phyloP scores from a whole-genome alignment of 805 yeast species.

The Candida pini region DNA sequence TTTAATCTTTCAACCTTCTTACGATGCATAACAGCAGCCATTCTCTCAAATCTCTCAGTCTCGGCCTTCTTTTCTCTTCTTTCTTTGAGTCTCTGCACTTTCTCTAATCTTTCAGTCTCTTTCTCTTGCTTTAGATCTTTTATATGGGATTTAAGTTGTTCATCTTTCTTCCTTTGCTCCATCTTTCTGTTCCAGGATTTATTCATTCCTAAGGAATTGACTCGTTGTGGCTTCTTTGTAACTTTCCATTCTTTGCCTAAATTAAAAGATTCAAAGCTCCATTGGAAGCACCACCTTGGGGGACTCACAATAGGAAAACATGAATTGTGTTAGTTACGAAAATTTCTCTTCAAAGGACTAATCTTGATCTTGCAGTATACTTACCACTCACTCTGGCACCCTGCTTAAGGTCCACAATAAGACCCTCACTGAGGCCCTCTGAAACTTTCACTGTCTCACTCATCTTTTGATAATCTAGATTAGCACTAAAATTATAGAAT shows the following conservation, averaged over 20 bases:
- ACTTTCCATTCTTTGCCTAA: slow-evolving; percentile 71
- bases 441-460: slow-evolving; percentile 1
- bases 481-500: too few species aligned
- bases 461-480: background rate
- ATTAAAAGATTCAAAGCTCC: slow-evolving; percentile 43
- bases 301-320: too few species aligned
- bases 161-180: slow-evolving; percentile 58
- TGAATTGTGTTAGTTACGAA: too few species aligned
- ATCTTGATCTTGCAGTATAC: too few species aligned
- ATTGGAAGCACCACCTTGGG: too few species aligned
- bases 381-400: slow-evolving; percentile 29
- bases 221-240: slow-evolving; percentile 62
- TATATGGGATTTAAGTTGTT: slow-evolving; percentile 62
- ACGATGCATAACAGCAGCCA: slow-evolving; percentile 85
- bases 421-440: slow-evolving; percentile 3
- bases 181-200: slow-evolving; percentile 63
- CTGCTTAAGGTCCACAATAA: slow-evolving; percentile 17
- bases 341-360: too few species aligned
- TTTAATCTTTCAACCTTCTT: slow-evolving; percentile 87
- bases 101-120: slow-evolving; percentile 48
- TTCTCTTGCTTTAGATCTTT: slow-evolving; percentile 77
- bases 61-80: slow-evolving; percentile 80
- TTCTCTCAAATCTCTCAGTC: slow-evolving; percentile 75
- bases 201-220: slow-evolving; percentile 53
- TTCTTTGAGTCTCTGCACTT: slow-evolving; percentile 56